Evolutionary conservation across 139 green algal species (phyloP).

Genomic region (Chlorella sp.): DNA sequence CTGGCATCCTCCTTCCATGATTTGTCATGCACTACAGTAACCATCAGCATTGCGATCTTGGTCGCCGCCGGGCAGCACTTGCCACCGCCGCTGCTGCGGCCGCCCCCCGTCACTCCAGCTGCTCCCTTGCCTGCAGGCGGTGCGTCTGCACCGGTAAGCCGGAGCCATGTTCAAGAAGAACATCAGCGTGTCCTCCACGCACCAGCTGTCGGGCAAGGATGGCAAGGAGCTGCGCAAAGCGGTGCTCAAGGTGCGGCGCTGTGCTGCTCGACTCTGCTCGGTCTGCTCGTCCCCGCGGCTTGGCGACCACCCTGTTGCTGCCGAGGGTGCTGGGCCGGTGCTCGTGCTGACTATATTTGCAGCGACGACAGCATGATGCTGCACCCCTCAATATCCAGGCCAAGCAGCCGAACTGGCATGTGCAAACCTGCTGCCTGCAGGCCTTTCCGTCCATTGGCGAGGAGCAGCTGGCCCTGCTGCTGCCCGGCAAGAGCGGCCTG

Average conservation of each 20-base stretch:
- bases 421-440: not conserved
- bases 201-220: conserved; percentile 48
- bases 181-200: conserved; percentile 26
- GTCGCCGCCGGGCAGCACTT: too few relatives aligned
- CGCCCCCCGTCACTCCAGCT: too few relatives aligned
- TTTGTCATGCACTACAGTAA: too few relatives aligned
- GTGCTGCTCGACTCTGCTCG: not conserved
- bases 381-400: too few relatives aligned
- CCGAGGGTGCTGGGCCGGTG: too few relatives aligned
- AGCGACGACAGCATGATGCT: too few relatives aligned
- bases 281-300: too few relatives aligned
- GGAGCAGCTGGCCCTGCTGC: conserved; percentile 28
- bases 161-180: conserved; percentile 58
- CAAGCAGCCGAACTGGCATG: too few relatives aligned
- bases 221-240: conserved; percentile 37
- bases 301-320: too few relatives aligned
- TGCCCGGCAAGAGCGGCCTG: conserved; percentile 34
- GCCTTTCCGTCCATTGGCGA: conserved; percentile 32
- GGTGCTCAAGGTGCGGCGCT: conserved; percentile 2
- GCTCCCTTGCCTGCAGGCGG: not conserved
- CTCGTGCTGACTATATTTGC: too few relatives aligned
- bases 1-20: too few relatives aligned
- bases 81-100: not conserved
- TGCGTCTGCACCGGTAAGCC: not conserved
- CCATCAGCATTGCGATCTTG: too few relatives aligned